Evolutionary conservation across 305 asterid species (phyloP).

Genomic region (Fraxinus sp.): DNA sequence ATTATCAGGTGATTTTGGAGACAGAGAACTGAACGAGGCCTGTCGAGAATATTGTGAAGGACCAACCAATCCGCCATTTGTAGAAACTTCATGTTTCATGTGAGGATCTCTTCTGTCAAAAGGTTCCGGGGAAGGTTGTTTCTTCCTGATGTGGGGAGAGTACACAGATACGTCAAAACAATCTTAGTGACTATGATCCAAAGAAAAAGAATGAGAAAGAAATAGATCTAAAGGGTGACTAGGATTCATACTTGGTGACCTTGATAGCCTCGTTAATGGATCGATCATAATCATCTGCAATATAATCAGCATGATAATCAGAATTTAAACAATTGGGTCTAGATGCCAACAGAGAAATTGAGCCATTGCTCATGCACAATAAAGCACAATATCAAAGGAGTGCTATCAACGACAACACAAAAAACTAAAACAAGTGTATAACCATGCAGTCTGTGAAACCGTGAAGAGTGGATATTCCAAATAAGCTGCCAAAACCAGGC

Average conservation of each 20-base stretch:
- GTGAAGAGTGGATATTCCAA: background rate
- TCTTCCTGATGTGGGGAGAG: slow-evolving; percentile 50
- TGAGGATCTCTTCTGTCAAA: slow-evolving; percentile 52
- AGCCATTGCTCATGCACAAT: background rate
- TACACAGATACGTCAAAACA: slow-evolving; percentile 16
- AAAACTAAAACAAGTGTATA: background rate
- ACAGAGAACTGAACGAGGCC: slow-evolving; percentile 42
- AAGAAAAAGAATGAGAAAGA: slow-evolving; percentile 1
- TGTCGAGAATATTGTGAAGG: slow-evolving; percentile 57
- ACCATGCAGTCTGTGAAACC: background rate
- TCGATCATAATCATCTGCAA: slow-evolving; percentile 78
- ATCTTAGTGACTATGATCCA: background rate
- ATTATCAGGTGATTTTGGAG: slow-evolving; percentile 64
- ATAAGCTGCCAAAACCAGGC: background rate
- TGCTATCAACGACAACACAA: background rate
- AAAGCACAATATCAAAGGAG: background rate
- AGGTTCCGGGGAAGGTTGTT: slow-evolving; percentile 57
- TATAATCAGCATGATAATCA: slow-evolving; percentile 17
- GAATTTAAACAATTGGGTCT: slow-evolving; percentile 1
- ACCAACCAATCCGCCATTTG: slow-evolving; percentile 64
- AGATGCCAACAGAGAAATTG: background rate
- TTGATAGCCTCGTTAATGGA: slow-evolving; percentile 89
- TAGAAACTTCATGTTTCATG: slow-evolving; percentile 46
- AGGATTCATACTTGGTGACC: slow-evolving; percentile 69
- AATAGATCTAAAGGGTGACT: background rate